Base-by-base conservation (phyloP, 2,329 filamentous ascomycete genomes). In the Diaporthe longicolla region DNA sequence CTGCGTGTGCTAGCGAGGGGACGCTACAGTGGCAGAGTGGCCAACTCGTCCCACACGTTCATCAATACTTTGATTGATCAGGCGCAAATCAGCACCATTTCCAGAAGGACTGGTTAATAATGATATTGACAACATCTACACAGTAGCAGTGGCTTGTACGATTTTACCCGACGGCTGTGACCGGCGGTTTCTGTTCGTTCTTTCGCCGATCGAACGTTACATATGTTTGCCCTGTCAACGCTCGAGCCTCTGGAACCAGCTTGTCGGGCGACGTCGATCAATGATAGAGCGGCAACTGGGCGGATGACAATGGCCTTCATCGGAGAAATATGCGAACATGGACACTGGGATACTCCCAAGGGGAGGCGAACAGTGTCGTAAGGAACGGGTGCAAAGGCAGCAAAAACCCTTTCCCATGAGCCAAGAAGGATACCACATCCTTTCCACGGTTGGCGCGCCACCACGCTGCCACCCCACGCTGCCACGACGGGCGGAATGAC, bases 21-120 rank as follows among this genome's bases (percentile, higher is more conserved):
- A 48, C 55, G 35, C 69, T 68, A 40, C 32, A 43, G 40, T 43
- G 40, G 40, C 37, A 40, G 40, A 43, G 40, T 43, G 48, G 63
- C 63, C 63, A 68, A 68, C 63, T 26, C 48, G 63, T 68, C 63
- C 63, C 63, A 68, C 63, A 68, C 63, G 63, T 68, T 68, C 63
- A 68, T 40, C 63, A 52, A 68, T 45, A 40, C 63, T 26, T 65
- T 40, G 45, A 29, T 26, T 52, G 45, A 54, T 68, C 45, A 45
- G 52, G 24, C 13, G 57, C 70, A 71, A 63, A 63, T 61, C 70
- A 37, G 32, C 69, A 63, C 29, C 45, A 9, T 45, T 63, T 43
- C 32, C 35, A 71, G 57, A 40, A 50, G 57, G 9, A 3, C 4
- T 66, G 63, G 63, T 52, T 66, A 52, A 52, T 66, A 48, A 65